Conservation (phyloP, 768 basidiomycete species). For the Leccinum disarticulatum region DNA sequence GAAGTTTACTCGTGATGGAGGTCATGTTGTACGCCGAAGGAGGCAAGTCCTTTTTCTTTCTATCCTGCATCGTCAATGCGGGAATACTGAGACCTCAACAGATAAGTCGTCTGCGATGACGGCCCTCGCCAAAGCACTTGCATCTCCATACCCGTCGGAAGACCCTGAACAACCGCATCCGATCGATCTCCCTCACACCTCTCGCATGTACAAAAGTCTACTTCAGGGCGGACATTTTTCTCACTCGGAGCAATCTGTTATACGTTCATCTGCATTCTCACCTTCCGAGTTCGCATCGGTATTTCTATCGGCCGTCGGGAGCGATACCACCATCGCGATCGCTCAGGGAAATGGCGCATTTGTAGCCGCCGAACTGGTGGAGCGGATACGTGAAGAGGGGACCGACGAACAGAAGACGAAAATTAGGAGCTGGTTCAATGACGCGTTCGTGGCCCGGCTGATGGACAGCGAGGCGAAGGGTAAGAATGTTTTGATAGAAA, state of each 20-base stretch:
- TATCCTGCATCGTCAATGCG: neutral
- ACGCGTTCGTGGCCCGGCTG: conserved; percentile 46
- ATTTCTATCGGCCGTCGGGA: conserved; percentile 56
- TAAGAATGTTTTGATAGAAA: conserved; percentile 66
- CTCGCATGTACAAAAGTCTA: conserved; percentile 84
- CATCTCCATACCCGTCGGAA: conserved; percentile 53
- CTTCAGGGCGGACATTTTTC: conserved; percentile 91
- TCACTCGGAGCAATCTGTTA: conserved; percentile 54
- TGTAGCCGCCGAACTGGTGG: conserved; percentile 71
- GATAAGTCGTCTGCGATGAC: conserved; percentile 69
- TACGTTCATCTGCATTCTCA: conserved; percentile 54
- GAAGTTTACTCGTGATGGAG: conserved; percentile 75
- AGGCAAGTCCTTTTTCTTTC: conserved; percentile 43
- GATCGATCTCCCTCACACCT: conserved; percentile 80
- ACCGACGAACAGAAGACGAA: conserved; percentile 39
- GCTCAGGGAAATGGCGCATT: conserved; percentile 67
- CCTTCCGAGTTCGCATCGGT: conserved; percentile 55
- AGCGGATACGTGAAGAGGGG: conserved; percentile 49
- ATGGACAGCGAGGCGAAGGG: conserved; percentile 65
- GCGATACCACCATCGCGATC: conserved; percentile 53
- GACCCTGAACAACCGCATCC: conserved; percentile 55
- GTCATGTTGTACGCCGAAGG: conserved; percentile 84
- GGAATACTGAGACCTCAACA: conserved; percentile 28
- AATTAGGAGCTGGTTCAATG: conserved; percentile 60
- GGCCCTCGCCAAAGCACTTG: conserved; percentile 59